Base-by-base conservation (phyloP, 495 filamentous ascomycete genomes). In the Alectoria sarmentosa region DNA sequence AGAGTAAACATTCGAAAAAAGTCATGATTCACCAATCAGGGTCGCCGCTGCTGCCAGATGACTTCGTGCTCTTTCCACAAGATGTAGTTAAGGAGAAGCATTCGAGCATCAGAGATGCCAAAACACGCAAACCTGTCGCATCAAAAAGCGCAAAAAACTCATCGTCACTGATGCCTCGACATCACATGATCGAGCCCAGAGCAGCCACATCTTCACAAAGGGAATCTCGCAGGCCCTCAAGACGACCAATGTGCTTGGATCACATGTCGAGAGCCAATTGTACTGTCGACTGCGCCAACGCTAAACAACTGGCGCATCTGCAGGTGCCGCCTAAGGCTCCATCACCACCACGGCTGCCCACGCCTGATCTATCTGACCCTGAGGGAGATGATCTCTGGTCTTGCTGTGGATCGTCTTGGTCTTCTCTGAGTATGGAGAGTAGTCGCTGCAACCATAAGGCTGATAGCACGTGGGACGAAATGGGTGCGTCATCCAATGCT, bases 361-460 rank as follows among this genome's bases (percentile, higher is more conserved):
- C 69, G 49, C 69, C 69, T 30, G 67, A 71, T 39, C 38, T 71
- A 3, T 69, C 69, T 21, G 67, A 71, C 28, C 37, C 66, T 54
- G 69, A 69, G 7, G 67, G 66, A 42, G 69, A 68, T 46, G 65
- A 63, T 7, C 61, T 71, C 34, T 71, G 69, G 67, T 60, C 54
- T 41, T 71, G 69, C 65, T 67, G 65, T 37, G 61, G 39, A 21
- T 56, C 39, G 21, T 58, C 36, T 36, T 30, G 46, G 28, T 32
- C 17, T 32, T 54, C 41, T 55, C 19, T n/a, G 42, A 38, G 52
- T 4, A 52, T 38, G 6, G 21, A 23, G 1, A 62, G 19, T 7
- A 13, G 17, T 56, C 15, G 38, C 0, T 19, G 41, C 19, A 48
- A 11, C 1, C 19, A 34, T 28, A 52, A 62, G 2, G 32, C 5